Base-by-base conservation (phyloP, 495 filamentous ascomycete genomes). In the Tuber brumale region DNA sequence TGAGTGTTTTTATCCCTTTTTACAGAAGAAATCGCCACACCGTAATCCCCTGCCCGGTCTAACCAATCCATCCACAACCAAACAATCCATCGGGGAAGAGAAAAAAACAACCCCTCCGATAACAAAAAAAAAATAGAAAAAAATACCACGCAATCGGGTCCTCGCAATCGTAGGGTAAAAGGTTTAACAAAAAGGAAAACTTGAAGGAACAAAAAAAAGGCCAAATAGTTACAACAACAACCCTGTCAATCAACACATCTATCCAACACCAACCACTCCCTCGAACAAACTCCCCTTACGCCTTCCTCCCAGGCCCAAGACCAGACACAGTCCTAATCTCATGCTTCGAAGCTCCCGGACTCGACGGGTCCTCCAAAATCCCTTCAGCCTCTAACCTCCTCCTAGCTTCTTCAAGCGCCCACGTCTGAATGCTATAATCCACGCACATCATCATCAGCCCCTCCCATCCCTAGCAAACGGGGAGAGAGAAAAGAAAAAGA, bases 361-460 rank as follows among this genome's bases (percentile, higher is more conserved):
- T 82, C 41, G 81, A 80, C n/a, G 81, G 82, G n/a, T 82, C 81
- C 44, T 79, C 73, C 51, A 82, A 79, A 70, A 98, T 96, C 70
- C 95, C 95, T 87, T 99, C 95, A 27, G 89, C 91, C 86, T 99
- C 95, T 86, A 99, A 88, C 84, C 95, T 87, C 84, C 95, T 88
- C 74, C 95, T 89, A 57, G 95, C 95, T 86, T 99, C 95, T 86
- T 99, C 95, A 70, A 99, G 88, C 44, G 95, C 95, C 95, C 95
- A 99, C 71, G 94, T 97, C 88, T 98, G 94, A 90, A 99, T 98
- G 81, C 96, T 99, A 43, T 43, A 76, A 76, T n/a, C 76, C 84
- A 79, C 73, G 35, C 2, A 39, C 31, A 44, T 27, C 35, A 74
- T 76, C n/a, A 75, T 57, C 43, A 51, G 0, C 39, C 74, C 37